A percentile compares a stretch with the other conserved stretches of the same genome.
Conservation (phyloP, 2,329 filamentous ascomycete species). For the Calonectria ilicicola region DNA sequence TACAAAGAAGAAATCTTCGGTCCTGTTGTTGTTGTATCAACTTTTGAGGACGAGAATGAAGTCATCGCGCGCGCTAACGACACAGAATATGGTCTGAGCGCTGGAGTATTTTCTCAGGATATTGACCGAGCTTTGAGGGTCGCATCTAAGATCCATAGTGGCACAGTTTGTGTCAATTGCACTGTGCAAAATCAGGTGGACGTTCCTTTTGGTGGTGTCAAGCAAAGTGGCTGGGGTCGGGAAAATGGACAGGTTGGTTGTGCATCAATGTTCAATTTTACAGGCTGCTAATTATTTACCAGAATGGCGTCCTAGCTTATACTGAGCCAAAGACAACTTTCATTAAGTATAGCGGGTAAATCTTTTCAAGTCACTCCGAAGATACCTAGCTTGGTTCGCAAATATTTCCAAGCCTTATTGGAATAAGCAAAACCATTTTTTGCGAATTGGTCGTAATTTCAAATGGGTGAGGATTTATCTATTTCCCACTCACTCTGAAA, state of each 20-base stretch:
- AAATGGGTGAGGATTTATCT: too few relatives aligned
- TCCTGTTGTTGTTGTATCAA: background rate
- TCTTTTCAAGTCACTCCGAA: too few relatives aligned
- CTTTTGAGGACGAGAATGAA: background rate
- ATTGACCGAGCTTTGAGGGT: background rate
- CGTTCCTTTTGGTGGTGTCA: background rate
- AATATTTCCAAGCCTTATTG: too few relatives aligned
- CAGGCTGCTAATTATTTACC: background rate
- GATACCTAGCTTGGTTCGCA: too few relatives aligned
- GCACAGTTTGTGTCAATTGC: background rate
- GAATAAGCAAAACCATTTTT: too few relatives aligned
- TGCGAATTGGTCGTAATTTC: too few relatives aligned
- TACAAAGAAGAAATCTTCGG: background rate
- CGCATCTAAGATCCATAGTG: background rate
- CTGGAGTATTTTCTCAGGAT: background rate
- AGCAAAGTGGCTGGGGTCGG: background rate
- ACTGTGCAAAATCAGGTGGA: background rate
- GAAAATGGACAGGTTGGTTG: background rate
- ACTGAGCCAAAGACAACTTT: background rate
- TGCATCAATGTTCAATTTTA: background rate
- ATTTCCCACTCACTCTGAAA: too few relatives aligned
- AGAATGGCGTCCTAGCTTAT: background rate
- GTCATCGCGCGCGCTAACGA: background rate
- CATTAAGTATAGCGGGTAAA: background rate
- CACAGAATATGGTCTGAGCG: background rate